Base-by-base conservation (phyloP, 2,329 filamentous ascomycete genomes). In the Ophiocordyceps australis region DNA sequence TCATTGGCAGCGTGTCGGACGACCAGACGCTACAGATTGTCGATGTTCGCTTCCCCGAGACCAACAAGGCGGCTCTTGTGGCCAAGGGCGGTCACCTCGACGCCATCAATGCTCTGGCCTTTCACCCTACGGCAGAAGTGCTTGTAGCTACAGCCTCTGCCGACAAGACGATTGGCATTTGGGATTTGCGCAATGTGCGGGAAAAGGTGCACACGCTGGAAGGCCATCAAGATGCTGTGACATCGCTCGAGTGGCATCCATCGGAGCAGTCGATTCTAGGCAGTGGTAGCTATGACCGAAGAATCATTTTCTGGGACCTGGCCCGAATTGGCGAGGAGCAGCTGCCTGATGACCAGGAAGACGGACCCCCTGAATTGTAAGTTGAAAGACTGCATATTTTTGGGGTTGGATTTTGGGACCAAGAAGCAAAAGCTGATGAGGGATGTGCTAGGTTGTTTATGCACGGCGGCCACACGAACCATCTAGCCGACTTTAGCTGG, bases 391-490 rank as follows among this genome's bases (percentile, higher is more conserved):
- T n/a, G n/a, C n/a, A n/a, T n/a, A n/a, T n/a, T n/a, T n/a, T n/a
- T n/a, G n/a, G n/a, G n/a, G n/a, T n/a, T n/a, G n/a, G n/a, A n/a
- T n/a, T n/a, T n/a, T n/a, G n/a, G n/a, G n/a, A n/a, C n/a, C n/a
- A n/a, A n/a, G n/a, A n/a, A n/a, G n/a, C n/a, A n/a, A n/a, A n/a
- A n/a, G n/a, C n/a, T n/a, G n/a, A n/a, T n/a, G n/a, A n/a, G n/a
- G n/a, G n/a, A n/a, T n/a, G n/a, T n/a, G n/a, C n/a, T 31, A 83
- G 79, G 24, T 59, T 98, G 2, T 98, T 98, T 55, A 95, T 98
- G 85, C 89, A 98, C 43, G 89, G 89, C 32, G 89, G 89, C 17
- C 91, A 98, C 57, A 98, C 89, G 9, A 94, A 94, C 54, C 78
- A 91, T 37, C 71, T 98, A 33, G 83, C 81, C 19, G 91, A 98